phyloP scores from a whole-genome alignment of 148 eudicot species.

The Vaccinium myrtillus region DNA sequence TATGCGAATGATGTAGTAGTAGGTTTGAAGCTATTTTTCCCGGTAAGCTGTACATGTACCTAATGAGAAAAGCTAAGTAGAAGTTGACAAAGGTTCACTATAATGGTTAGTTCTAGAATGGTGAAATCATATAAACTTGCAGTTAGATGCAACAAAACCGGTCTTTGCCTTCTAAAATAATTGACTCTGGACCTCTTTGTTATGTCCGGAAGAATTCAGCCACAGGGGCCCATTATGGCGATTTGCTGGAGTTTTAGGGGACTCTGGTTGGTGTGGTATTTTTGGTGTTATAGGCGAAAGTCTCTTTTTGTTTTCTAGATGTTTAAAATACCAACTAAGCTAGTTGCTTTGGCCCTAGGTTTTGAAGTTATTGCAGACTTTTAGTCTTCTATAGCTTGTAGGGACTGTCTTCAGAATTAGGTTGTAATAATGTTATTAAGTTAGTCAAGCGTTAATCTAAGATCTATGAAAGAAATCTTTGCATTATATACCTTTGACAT shows the following conservation, averaged over 20 bases:
- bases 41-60: neutral
- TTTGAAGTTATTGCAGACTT: neutral
- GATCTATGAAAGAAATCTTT: neutral
- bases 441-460: neutral
- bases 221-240: neutral
- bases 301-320: neutral
- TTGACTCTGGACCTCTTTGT: neutral
- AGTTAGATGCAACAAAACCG: neutral
- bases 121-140: neutral
- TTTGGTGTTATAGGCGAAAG: neutral
- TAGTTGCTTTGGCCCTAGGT: neutral
- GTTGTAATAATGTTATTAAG: neutral
- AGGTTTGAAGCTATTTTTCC: conserved; percentile 5
- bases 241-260: neutral
- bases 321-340: neutral
- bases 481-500: neutral
- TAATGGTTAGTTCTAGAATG: neutral
- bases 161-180: neutral
- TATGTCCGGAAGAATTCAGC: neutral
- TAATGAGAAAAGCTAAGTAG: neutral
- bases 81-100: neutral
- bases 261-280: neutral
- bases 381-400: neutral
- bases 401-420: neutral
- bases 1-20: neutral